Evolutionary conservation across 2,329 filamentous ascomycete genomes (phyloP).

Genomic region (Teratosphaeria pseudoeucalypti): DNA sequence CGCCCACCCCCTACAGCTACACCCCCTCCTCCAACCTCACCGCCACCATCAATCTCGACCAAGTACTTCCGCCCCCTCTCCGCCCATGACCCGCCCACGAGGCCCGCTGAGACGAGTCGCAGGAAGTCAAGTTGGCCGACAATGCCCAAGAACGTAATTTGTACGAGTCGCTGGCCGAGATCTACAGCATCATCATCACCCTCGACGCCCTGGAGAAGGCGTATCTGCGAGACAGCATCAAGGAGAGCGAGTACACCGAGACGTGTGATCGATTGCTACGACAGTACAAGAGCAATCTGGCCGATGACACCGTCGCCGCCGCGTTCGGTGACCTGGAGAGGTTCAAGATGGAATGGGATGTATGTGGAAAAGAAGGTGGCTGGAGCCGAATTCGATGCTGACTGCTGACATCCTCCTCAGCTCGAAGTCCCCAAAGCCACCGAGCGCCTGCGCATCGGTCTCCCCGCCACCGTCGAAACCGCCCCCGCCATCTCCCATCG

Average conservation of each 20-base stretch:
- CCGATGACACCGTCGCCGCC: constrained; percentile 79
- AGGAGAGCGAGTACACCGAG: constrained; percentile 87
- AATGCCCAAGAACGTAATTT: constrained; percentile 83
- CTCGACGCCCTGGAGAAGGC: constrained; percentile 93
- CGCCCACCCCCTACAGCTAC: constrained; percentile 83
- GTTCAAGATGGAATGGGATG: constrained; percentile 88
- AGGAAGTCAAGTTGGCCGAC: constrained; percentile 89
- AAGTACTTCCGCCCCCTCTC: constrained; percentile 43
- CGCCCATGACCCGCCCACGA: background rate
- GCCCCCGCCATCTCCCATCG: constrained; percentile 33
- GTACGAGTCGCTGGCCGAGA: constrained; percentile 89
- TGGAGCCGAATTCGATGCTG: background rate
- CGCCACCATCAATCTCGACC: constrained; percentile 86
- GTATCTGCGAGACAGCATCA: constrained; percentile 88
- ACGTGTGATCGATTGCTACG: constrained; percentile 88
- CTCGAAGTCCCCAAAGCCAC: constrained; percentile 91
- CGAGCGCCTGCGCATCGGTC: constrained; percentile 80
- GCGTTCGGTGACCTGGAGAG: constrained; percentile 81
- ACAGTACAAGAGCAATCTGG: constrained; percentile 91
- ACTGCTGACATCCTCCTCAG: constrained; percentile 36
- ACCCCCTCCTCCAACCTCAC: constrained; percentile 73
- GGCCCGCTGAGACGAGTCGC: constrained; percentile 1
- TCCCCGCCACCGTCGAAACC: constrained; percentile 71
- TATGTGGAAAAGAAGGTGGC: constrained; percentile 34
- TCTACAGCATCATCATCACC: constrained; percentile 95